Base-by-base conservation (phyloP, 306 rosid genomes). In the Quercus glauca region DNA sequence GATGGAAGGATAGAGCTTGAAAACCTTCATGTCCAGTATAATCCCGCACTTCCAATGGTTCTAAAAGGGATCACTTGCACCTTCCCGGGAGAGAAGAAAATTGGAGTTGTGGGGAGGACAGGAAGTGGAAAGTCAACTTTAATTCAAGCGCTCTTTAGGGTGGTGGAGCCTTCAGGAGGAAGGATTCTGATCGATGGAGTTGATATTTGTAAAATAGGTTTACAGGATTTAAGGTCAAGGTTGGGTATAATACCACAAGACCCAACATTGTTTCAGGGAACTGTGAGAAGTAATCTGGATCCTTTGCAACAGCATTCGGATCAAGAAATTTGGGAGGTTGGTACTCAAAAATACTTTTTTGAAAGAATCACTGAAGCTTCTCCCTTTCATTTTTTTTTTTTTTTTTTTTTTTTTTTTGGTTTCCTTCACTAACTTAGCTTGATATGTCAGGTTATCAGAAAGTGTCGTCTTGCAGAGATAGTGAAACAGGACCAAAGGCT, bases 71-170 rank as follows among this genome's bases (percentile, higher is more conserved):
- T 93, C 75, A 84, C 91, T 64, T 91, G 97, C 77, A 76, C 88
- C 72, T 91, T 93, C 81, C 93, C 88, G 0, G 91, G 87, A 76
- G 79, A 67, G 25, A 90, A 85, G 87, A 93, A 90, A 68, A 87
- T 88, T 57, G 98, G 91, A 68, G 75, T 93, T 70, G 97, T 90
- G 71, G 98, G 98, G 6, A 83, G 98, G 82, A 93, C 98, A 11
- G 94, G 98, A 41, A 91, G 97, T 60, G 98, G 97, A 55, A 93
- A 90, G 82, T 93, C 95, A 33, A 93, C 98, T 43, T 70, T 93
- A 82, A 80, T 91, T 74, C 97, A 91, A 85, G 91, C 92, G 15
- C 95, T 89, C 20, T 93, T 90, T 73, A 81, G 92, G 58, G 87
- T 90, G 10, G 91, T 93, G 53, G 94, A 93, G 82, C 92, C 94